These are phyloP conservation scores for Xylaria scruposa DNA, from an alignment of 495 filamentous ascomycete genomes.

Conservation along the genomic window DNA sequence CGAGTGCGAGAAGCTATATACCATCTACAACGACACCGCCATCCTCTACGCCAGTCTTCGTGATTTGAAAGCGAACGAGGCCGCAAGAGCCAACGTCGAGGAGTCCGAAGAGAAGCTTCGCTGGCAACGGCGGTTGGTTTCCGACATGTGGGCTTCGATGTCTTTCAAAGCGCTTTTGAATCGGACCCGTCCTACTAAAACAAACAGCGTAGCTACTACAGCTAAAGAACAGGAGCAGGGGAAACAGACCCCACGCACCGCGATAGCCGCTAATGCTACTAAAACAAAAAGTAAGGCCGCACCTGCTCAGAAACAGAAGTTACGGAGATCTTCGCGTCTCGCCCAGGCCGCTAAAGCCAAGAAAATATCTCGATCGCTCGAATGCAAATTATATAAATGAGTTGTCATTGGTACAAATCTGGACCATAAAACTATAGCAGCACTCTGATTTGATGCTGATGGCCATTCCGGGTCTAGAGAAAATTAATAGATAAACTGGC, in stretches of 20 bases:
- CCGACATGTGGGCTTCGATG: neutral
- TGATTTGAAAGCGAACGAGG: neutral
- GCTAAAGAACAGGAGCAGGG: neutral
- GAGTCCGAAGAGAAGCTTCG: conserved; percentile 55
- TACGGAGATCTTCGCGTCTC: no score
- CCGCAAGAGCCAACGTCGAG: conserved; percentile 54
- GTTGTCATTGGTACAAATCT: no score
- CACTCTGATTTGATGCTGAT: neutral
- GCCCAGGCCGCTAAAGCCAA: no score
- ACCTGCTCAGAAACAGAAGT: no score
- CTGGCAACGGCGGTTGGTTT: conserved; percentile 34
- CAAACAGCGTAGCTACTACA: neutral
- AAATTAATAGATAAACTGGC: neutral
- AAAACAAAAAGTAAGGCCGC: no score
- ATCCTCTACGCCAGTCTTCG: conserved; percentile 7
- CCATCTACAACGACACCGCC: conserved; percentile 19
- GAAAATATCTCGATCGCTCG: neutral
- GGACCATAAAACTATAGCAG: neutral
- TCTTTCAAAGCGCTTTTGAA: conserved; percentile 16
- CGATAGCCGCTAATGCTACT: neutral
- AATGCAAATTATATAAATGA: neutral
- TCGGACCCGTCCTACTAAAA: neutral
- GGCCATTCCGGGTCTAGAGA: neutral
- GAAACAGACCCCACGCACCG: neutral
- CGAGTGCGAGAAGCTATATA: conserved; percentile 30